Base-by-base conservation (phyloP, 2,329 filamentous ascomycete genomes). In the Microdochium nivale region DNA sequence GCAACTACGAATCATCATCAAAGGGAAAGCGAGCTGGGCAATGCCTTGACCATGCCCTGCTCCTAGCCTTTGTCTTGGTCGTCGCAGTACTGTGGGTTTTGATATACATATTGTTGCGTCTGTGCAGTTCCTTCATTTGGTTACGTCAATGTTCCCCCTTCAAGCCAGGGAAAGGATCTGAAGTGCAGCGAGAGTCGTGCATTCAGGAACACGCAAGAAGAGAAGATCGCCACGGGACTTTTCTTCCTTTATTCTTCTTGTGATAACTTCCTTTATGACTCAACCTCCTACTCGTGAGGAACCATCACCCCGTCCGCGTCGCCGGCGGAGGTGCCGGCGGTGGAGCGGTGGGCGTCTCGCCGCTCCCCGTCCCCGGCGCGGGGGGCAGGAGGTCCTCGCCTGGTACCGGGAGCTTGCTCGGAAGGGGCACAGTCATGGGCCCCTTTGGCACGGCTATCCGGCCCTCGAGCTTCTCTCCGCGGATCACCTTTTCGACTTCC, bases 401-500 rank as follows among this genome's bases (percentile, higher is more conserved):
- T 0, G 60, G 62, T 9, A 57, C 52, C 8, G 59, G 59, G 1
- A 57, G 55, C 25, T 59, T 60, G 3, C 54, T 54, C 3, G 62
- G 59, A 4, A 58, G 79, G 0, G 89, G 89, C 16, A 92, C 69
- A 62, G 87, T 85, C 66, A 91, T 83, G 2, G 81, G 82, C 21
- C 77, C 71, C 50, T 75, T 69, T 21, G 81, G 76, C 54, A 81
- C 73, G 54, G 77, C 79, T 49, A 88, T 70, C 54, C 88, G 88
- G 47, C 80, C 79, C 1, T 84, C 76, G 35, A 99, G 74, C 64
- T 87, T 86, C 71, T 96, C 90, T 33, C 94, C 94, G 50, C 81
- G 82, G 56, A 99, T 84, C 5, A 97, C 88, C 73, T 87, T 89
- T 67, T 91, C 84, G 56, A 97, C 95, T 68, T 99, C 94, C 2